These are phyloP conservation scores for Alectoria sarmentosa DNA, from an alignment of 495 filamentous ascomycete genomes.

Conservation along the genomic window DNA sequence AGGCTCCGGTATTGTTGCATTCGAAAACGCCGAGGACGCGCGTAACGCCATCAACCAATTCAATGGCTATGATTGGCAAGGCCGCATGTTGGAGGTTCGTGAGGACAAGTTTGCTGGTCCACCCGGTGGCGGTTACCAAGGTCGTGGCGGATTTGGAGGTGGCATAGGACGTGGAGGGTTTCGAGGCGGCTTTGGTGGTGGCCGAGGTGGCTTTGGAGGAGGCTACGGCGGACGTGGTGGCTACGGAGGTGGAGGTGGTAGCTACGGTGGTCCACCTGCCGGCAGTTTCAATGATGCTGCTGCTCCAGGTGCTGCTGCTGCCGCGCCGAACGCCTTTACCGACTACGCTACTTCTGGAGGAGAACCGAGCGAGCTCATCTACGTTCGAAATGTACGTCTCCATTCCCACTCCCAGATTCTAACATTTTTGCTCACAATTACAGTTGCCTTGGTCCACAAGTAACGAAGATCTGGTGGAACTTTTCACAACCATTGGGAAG, in stretches of 20 bases:
- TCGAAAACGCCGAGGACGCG: conserved; percentile 89
- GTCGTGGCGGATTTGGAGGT: conserved; percentile 42
- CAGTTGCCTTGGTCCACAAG: conserved; percentile 98
- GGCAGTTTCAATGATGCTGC: conserved; percentile 33
- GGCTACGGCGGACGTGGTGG: conserved; percentile 39
- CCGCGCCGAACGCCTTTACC: conserved; percentile 89
- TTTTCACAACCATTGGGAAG: conserved; percentile 97
- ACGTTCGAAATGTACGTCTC: conserved; percentile 88
- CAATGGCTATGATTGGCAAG: conserved; percentile 99
- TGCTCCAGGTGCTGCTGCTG: conserved; percentile 32
- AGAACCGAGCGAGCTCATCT: conserved; percentile 77
- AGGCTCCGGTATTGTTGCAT: conserved; percentile 94
- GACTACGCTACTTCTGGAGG: conserved; percentile 85
- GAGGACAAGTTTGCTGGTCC: conserved; percentile 88
- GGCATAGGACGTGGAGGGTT: conserved; percentile 44
- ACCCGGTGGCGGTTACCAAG: conserved; percentile 41
- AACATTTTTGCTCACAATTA: conserved; percentile 9
- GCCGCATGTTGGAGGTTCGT: conserved; percentile 84
- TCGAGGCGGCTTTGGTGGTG: conserved; percentile 50
- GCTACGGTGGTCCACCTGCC: conserved; percentile 36
- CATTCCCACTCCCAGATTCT: background rate
- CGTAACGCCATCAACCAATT: conserved; percentile 94
- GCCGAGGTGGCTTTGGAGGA: conserved; percentile 44
- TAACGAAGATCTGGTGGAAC: conserved; percentile 91
- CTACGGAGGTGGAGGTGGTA: conserved; percentile 28